Evolutionary conservation across 805 yeast genomes (phyloP), one percentile per base, ranked within the genome.

Genomic region (Starmera caribaea): DNA sequence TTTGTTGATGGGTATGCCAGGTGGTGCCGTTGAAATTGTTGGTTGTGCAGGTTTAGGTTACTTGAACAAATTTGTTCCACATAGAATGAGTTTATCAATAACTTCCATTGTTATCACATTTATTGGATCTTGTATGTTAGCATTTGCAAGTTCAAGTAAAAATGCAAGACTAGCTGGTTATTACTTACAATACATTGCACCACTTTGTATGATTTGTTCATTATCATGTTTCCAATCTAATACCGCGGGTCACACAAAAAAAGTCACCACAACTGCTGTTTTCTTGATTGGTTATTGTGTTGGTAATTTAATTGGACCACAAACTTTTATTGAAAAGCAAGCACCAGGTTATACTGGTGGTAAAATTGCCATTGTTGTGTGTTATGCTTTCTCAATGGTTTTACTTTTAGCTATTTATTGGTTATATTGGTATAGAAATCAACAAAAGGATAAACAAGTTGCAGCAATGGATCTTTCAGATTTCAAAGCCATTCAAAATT

Each of bases 311-410:
- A n/a, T n/a, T n/a, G n/a, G n/a, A n/a, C n/a, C n/a, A n/a, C 85
- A 79, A 56, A 66, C 81, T 16, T 81, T 81, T 61, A 65, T 65
- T 41, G 58, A 68, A 1, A 46, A 55, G n/a, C 71, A 78, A 41
- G 76, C 74, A 17, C 86, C 86, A 5, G 51, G 57, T 32, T 81
- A 79, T 48, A 58, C 57, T 8, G 71, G 73, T 21, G 81, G 79
- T 6, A 74, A 73, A 43, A 59, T 67, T n/a, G 65, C 75, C 3
- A 65, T 76, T 53, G 67, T 74, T 40, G 71, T 64, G 5, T 65
- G 77, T 30, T 73, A 74, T 47, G 58, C 66, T 9, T 63, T 53
- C 9, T 56, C 69, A 43, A 57, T 66, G 7, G 53, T 62, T n/a
- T 51, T 64, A 13, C 51, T 72, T 14, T 51, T 60, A 5, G 34